Conservation (phyloP, 306 rosid species). For the Ormosia semicastrata region DNA sequence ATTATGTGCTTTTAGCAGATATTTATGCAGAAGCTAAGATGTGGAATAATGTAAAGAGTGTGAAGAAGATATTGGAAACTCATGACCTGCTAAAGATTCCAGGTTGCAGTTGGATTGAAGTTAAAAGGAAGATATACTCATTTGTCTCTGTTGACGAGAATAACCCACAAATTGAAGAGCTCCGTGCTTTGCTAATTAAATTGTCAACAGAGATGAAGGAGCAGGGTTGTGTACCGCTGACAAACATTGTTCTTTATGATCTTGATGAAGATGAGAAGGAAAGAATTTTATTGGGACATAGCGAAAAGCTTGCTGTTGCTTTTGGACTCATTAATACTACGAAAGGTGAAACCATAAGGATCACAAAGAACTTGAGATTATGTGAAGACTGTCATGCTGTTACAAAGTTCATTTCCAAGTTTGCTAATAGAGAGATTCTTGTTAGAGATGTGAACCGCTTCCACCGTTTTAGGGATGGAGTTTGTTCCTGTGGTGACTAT, state of each 20-base stretch:
- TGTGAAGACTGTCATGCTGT: slow-evolving; percentile 95
- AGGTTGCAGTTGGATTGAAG: slow-evolving; percentile 90
- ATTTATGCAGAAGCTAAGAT: slow-evolving; percentile 70
- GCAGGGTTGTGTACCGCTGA: slow-evolving; percentile 67
- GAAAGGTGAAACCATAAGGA: slow-evolving; percentile 70
- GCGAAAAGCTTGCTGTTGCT: slow-evolving; percentile 92
- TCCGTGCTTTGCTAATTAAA: slow-evolving; percentile 60
- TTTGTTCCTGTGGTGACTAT: slow-evolving; percentile 91
- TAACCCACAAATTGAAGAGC: slow-evolving; percentile 66
- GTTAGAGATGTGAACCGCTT: slow-evolving; percentile 92
- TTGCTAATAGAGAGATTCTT: slow-evolving; percentile 75
- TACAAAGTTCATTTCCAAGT: slow-evolving; percentile 78
- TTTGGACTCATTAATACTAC: slow-evolving; percentile 81
- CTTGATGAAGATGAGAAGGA: slow-evolving; percentile 88
- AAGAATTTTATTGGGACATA: slow-evolving; percentile 74
- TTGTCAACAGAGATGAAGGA: slow-evolving; percentile 76
- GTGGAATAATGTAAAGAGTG: slow-evolving; percentile 74
- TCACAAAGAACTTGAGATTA: slow-evolving; percentile 82
- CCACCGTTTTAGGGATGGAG: slow-evolving; percentile 79
- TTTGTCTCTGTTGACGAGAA: slow-evolving; percentile 66
- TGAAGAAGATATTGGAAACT: slow-evolving; percentile 62
- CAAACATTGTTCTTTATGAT: slow-evolving; percentile 68
- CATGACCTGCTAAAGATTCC: slow-evolving; percentile 71
- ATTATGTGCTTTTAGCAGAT: slow-evolving; percentile 85
- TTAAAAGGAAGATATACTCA: slow-evolving; percentile 62